These are phyloP conservation scores for Pleurostoma richardsiae DNA, from an alignment of 2,329 filamentous ascomycete species.

Conservation along the genomic window DNA sequence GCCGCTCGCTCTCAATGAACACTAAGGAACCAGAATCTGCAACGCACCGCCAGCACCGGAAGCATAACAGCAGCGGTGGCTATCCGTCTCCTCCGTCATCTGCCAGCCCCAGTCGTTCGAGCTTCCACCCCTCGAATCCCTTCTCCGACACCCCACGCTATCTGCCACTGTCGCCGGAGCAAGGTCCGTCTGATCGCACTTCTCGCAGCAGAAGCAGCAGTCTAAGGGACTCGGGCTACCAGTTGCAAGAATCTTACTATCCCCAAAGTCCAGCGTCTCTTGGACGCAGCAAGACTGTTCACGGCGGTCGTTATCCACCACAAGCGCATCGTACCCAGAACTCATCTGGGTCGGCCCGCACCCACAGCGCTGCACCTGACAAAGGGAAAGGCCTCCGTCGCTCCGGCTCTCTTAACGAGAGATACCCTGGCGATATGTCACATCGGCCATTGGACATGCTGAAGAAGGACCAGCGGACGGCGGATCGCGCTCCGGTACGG, in stretches of 20 bases:
- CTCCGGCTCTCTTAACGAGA: constrained; percentile 44
- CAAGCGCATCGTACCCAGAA: constrained; percentile 20
- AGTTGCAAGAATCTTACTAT: background rate
- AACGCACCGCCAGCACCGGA: constrained; percentile 12
- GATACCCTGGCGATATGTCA: constrained; percentile 60
- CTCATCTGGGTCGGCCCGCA: constrained; percentile 7
- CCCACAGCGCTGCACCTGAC: constrained; percentile 18
- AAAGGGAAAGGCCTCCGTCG: constrained; percentile 12
- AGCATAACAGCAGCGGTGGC: constrained; percentile 5
- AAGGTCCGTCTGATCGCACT: constrained; percentile 5
- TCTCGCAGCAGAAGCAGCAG: constrained; percentile 12
- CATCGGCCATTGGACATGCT: constrained; percentile 64
- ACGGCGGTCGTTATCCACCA: constrained; percentile 13
- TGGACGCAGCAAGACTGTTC: constrained; percentile 12
- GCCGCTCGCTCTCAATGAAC: constrained; percentile 13
- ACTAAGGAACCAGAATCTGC: constrained; percentile 11
- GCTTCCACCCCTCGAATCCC: constrained; percentile 41
- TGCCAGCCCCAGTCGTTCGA: constrained; percentile 42
- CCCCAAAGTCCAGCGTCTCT: constrained; percentile 7
- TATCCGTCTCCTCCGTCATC: constrained; percentile 48
- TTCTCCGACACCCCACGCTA: constrained; percentile 23
- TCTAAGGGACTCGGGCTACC: constrained; percentile 5
- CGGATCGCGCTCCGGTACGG: constrained; percentile 62
- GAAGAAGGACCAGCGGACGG: constrained; percentile 55
- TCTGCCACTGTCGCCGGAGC: constrained; percentile 16